Evolutionary conservation across 2,329 filamentous ascomycete genomes (phyloP).

Genomic region (Bipolaris oryzae): DNA sequence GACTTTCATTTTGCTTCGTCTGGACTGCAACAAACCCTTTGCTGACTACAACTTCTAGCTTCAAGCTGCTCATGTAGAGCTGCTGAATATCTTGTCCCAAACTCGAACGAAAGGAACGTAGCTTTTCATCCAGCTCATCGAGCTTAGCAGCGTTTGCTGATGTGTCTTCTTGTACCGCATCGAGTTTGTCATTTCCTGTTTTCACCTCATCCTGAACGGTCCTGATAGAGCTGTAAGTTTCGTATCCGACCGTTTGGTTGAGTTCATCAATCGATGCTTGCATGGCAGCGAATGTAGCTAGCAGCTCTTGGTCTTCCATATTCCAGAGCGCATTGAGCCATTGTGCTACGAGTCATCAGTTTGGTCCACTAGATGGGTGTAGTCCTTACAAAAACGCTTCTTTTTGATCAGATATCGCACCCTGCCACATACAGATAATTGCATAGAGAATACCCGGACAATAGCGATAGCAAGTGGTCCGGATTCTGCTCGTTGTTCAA

Average conservation of each 20-base stretch:
- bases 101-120: neutral
- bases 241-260: slow-evolving; percentile 12
- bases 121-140: neutral
- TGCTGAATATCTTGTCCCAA: neutral
- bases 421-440: slow-evolving; percentile 3
- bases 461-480: neutral
- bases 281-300: slow-evolving; percentile 17
- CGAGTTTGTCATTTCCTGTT: slow-evolving; percentile 3
- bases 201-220: neutral
- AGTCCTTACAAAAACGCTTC: slow-evolving; percentile 4
- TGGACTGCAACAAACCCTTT: slow-evolving; percentile 2
- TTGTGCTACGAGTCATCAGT: neutral
- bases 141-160: neutral
- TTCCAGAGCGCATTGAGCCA: slow-evolving; percentile 23
- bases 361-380: too few species aligned
- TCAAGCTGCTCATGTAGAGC: slow-evolving; percentile 2
- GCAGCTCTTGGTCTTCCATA: slow-evolving; percentile 18
- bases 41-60: neutral
- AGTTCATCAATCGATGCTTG: slow-evolving; percentile 21
- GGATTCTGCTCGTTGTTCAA: slow-evolving; percentile 38
- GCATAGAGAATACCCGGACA: slow-evolving; percentile 1
- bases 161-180: neutral
- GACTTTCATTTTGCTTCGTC: neutral
- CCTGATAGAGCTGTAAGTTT: slow-evolving; percentile 13
- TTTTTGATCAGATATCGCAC: neutral